Conservation (phyloP, 768 basidiomycete species). For the Lentinula edodes region DNA sequence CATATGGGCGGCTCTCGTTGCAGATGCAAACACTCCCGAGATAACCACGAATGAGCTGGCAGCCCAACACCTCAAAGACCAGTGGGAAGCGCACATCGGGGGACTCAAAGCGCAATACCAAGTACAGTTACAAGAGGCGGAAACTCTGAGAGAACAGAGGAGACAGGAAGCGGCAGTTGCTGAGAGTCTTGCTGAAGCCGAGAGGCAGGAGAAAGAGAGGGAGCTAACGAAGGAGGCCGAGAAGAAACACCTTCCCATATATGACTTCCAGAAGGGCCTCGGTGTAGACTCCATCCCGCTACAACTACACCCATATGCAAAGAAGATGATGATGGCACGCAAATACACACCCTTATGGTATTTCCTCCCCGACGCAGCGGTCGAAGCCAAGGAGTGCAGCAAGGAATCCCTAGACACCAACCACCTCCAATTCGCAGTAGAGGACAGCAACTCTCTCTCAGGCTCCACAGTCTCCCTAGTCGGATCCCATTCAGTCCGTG, state of each 20-base stretch:
- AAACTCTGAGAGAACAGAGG: conserved; percentile 20
- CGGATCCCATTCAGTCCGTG: not conserved
- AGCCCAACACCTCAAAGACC: not conserved
- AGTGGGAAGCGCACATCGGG: not conserved
- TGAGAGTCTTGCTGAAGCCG: too few species aligned
- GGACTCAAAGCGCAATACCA: not conserved
- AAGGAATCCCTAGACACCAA: not conserved
- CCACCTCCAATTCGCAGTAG: not conserved
- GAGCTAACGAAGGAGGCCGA: conserved; percentile 11
- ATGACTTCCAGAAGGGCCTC: not conserved
- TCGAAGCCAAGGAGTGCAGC: not conserved
- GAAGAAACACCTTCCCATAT: conserved; percentile 4
- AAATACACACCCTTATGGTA: conserved; percentile 5
- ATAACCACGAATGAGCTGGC: conserved; percentile 10
- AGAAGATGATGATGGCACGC: not conserved
- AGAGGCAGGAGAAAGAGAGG: conserved; percentile 12
- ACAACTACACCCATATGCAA: not conserved
- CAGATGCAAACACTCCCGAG: not conserved
- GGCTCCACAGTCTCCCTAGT: not conserved
- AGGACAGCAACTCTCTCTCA: not conserved
- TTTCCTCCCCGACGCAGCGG: not conserved
- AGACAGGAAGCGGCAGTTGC: too few species aligned
- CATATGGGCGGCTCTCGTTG: too few species aligned
- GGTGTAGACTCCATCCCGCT: not conserved
- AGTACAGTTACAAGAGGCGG: not conserved